phyloP scores from a whole-genome alignment of 108 stramenopile species.

The Discostella stelligeroides region DNA sequence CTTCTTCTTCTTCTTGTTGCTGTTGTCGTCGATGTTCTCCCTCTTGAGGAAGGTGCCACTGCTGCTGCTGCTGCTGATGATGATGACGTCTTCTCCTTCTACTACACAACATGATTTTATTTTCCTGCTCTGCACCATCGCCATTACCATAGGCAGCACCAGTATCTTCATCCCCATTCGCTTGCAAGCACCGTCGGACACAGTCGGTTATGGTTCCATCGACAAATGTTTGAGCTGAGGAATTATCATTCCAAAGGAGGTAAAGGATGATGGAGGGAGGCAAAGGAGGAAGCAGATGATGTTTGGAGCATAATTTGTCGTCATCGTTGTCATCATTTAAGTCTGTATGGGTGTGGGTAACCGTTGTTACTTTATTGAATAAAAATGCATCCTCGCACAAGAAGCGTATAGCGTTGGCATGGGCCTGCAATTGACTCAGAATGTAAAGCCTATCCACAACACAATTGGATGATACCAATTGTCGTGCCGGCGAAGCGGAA shows the following conservation, averaged over 20 bases:
- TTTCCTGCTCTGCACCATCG: too few relatives aligned
- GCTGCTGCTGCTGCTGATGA: too few relatives aligned
- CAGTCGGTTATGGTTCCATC: conserved; percentile 35
- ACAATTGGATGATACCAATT: too few relatives aligned
- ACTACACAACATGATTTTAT: too few relatives aligned
- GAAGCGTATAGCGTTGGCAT: conserved; percentile 50
- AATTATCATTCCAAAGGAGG: conserved; percentile 55
- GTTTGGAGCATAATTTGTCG: background rate
- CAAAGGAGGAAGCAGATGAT: background rate
- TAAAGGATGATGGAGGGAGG: conserved; percentile 59
- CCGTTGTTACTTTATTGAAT: too few relatives aligned
- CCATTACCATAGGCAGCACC: too few relatives aligned
- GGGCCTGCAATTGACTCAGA: conserved; percentile 57
- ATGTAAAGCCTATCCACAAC: conserved; percentile 64
- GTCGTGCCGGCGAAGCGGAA: too few relatives aligned
- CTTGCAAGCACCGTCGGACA: conserved; percentile 31
- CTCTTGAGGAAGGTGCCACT: too few relatives aligned
- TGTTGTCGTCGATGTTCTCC: conserved; percentile 12
- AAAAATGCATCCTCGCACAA: conserved; percentile 43
- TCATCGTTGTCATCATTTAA: conserved; percentile 12
- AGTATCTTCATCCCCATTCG: conserved; percentile 28
- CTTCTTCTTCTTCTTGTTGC: conserved; percentile 10
- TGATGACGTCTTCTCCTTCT: too few relatives aligned
- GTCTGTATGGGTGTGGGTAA: background rate
- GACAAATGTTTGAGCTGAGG: conserved; percentile 35